Conservation (phyloP, 495 filamentous ascomycete genomes). For the Trichocladium uniseriatum region DNA sequence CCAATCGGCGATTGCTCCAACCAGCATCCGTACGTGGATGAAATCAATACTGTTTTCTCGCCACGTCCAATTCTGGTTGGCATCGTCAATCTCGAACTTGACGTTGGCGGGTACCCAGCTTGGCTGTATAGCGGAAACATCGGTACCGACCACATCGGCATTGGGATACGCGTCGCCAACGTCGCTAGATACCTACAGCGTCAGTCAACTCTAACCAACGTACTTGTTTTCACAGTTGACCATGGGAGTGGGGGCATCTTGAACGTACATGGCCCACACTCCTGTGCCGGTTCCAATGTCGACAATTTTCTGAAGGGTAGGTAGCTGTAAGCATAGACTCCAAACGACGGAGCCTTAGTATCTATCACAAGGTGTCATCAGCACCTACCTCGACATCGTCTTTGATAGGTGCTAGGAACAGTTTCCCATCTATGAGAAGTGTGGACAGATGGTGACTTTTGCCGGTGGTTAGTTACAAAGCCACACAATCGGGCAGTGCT, state of each 20-base stretch:
- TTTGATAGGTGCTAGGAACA: slow-evolving; percentile 10
- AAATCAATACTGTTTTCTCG: slow-evolving; percentile 48
- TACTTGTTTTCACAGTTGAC: too few species aligned
- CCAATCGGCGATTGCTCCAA: slow-evolving; percentile 52
- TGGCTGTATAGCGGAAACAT: slow-evolving; percentile 51
- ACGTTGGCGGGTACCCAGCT: slow-evolving; percentile 42
- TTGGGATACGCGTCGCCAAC: slow-evolving; percentile 43
- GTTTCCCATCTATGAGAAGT: slow-evolving; percentile 1
- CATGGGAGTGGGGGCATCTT: too few species aligned
- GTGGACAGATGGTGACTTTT: background rate
- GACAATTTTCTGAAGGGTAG: too few species aligned
- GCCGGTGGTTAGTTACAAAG: too few species aligned
- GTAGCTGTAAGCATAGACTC: too few species aligned
- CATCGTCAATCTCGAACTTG: slow-evolving; percentile 49
- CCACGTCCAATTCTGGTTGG: slow-evolving; percentile 45
- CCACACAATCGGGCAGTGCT: too few species aligned
- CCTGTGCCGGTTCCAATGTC: too few species aligned
- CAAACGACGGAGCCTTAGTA: too few species aligned
- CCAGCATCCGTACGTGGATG: slow-evolving; percentile 51
- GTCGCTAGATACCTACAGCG: too few species aligned
- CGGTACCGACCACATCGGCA: slow-evolving; percentile 50
- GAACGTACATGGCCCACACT: too few species aligned
- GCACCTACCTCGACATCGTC: background rate
- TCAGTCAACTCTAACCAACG: too few species aligned
- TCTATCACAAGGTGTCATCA: too few species aligned